Conservation (phyloP, 2,329 filamentous ascomycete genomes). For the Nemania sp. region DNA sequence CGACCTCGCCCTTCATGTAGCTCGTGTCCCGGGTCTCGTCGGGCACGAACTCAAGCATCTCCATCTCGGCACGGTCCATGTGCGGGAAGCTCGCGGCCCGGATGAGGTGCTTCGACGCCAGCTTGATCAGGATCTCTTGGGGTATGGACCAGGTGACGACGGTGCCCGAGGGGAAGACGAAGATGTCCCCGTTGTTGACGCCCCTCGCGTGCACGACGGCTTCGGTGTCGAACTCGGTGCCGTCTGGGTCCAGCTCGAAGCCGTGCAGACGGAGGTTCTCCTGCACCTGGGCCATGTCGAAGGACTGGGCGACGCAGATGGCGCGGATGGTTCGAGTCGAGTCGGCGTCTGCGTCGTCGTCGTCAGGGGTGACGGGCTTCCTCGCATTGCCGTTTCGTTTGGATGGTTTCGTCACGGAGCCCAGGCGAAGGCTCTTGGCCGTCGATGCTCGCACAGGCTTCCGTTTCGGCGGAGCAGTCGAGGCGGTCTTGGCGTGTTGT, state of each 20-base stretch:
- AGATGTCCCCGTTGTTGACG: conserved; percentile 78
- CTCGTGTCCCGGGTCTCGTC: conserved; percentile 75
- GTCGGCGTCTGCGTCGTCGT: conserved; percentile 47
- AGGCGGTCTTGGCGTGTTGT: conserved; percentile 25
- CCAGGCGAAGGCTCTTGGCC: conserved; percentile 75
- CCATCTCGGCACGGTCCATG: conserved; percentile 73
- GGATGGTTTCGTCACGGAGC: conserved; percentile 78
- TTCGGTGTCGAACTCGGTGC: conserved; percentile 61
- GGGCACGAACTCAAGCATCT: conserved; percentile 85
- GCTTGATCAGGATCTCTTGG: conserved; percentile 69
- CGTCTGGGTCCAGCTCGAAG: conserved; percentile 65
- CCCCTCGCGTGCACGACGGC: conserved; percentile 67
- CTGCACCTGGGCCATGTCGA: conserved; percentile 65
- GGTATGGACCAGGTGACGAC: conserved; percentile 91
- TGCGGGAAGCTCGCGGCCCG: conserved; percentile 78
- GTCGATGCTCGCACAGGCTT: conserved; percentile 51
- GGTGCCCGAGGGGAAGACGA: conserved; percentile 93
- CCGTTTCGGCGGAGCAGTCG: conserved; percentile 45
- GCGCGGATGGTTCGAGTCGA: conserved; percentile 55
- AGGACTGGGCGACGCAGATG: conserved; percentile 65
- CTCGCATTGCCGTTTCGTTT: conserved; percentile 49
- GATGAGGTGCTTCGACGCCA: conserved; percentile 73
- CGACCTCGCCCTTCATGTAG: conserved; percentile 82
- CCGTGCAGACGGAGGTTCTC: conserved; percentile 62
- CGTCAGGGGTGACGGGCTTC: conserved; percentile 36